A percentile compares a stretch with the other conserved stretches of the same genome.
Evolutionary conservation across 2,329 filamentous ascomycete species (phyloP).

Genomic region (Cladosporium sp.): DNA sequence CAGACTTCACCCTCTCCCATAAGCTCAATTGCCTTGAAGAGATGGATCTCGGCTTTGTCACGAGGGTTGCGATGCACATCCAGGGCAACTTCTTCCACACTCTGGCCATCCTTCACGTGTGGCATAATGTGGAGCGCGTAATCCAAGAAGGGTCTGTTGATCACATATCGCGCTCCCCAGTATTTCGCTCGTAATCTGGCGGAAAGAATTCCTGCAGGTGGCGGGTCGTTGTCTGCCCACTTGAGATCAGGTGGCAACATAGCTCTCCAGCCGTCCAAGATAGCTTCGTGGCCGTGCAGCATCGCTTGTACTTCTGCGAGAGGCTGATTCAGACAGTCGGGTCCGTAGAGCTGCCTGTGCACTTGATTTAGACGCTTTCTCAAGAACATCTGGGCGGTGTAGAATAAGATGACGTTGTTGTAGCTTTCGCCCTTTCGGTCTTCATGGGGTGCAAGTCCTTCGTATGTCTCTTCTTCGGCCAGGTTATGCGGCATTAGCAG

Average conservation of each 20-base stretch:
- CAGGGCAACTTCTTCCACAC: constrained; percentile 29
- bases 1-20: constrained; percentile 33
- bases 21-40: constrained; percentile 38
- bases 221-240: constrained; percentile 68
- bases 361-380: constrained; percentile 58
- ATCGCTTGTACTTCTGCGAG: constrained; percentile 31
- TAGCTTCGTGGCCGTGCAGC: constrained; percentile 35
- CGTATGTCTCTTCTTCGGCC: constrained; percentile 30
- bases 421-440: constrained; percentile 24
- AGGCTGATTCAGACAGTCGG: constrained; percentile 28
- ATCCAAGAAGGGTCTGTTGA: constrained; percentile 75
- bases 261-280: constrained; percentile 55
- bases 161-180: constrained; percentile 88
- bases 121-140: constrained; percentile 56
- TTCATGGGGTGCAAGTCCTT: constrained; percentile 28
- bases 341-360: constrained; percentile 56
- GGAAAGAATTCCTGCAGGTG: constrained; percentile 72
- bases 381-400: constrained; percentile 62
- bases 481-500: constrained; percentile 68
- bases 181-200: constrained; percentile 90
- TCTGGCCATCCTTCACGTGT: constrained; percentile 26
- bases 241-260: constrained; percentile 54
- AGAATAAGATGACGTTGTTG: constrained; percentile 55
- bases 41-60: constrained; percentile 35
- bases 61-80: constrained; percentile 35